Conservation (phyloP, 352 stramenopile genomes). For the Globisporangium canariense region DNA sequence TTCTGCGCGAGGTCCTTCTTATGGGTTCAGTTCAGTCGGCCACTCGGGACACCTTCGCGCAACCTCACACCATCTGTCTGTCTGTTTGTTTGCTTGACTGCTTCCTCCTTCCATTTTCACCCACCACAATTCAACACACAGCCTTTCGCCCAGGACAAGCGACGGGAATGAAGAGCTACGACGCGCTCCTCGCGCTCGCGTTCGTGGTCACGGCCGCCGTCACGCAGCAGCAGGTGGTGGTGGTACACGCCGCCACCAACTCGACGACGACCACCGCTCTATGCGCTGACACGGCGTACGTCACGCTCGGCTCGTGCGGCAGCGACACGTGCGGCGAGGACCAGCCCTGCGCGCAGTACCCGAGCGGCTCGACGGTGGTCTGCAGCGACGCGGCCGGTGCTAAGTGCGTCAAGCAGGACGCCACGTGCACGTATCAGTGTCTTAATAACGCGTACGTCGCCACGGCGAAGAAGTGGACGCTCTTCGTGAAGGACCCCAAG, state of each 20-base stretch:
- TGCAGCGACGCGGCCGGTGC: constrained; percentile 54
- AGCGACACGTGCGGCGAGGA: constrained; percentile 20
- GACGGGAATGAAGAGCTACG: not conserved
- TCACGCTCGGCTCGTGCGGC: constrained; percentile 53
- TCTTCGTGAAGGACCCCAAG: constrained; percentile 67
- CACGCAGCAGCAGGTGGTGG: not conserved
- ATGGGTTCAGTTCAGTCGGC: no score
- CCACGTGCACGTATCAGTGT: constrained; percentile 67
- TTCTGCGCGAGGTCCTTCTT: no score
- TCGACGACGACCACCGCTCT: constrained; percentile 24
- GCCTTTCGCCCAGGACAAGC: no score
- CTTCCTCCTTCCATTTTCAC: no score
- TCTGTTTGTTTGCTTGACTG: no score
- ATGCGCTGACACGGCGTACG: constrained; percentile 38
- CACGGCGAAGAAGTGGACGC: constrained; percentile 40
- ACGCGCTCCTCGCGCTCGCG: not conserved
- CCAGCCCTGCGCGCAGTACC: constrained; percentile 67
- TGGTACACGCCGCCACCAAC: not conserved
- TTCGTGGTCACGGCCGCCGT: not conserved
- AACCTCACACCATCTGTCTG: no score
- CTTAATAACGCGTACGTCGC: constrained; percentile 49
- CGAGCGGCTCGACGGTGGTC: constrained; percentile 19
- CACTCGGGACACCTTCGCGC: no score
- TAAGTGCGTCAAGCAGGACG: constrained; percentile 38
- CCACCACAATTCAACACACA: no score